Evolutionary conservation across 495 filamentous ascomycete species (phyloP).

Genomic region (Penicillium ochrochloron): DNA sequence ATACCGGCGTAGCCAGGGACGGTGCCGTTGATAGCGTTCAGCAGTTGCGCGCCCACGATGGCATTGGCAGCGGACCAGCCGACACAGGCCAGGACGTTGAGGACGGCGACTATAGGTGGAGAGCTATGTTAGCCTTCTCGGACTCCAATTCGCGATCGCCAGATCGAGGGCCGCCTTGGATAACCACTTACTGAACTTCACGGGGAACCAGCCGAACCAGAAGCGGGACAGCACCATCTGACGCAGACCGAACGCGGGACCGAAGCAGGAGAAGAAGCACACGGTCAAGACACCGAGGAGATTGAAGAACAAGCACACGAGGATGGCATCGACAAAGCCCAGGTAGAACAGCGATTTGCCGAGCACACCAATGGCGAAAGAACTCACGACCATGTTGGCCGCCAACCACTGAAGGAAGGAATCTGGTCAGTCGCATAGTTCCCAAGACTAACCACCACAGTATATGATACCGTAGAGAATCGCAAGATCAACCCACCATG

Average conservation of each 20-base stretch:
- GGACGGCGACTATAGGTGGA: conserved; percentile 60
- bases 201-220: conserved; percentile 76
- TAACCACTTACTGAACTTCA: conserved; percentile 66
- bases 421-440: conserved; percentile 33
- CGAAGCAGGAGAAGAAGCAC: conserved; percentile 81
- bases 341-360: conserved; percentile 68
- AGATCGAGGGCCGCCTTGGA: neutral
- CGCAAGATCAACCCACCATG: conserved; percentile 60
- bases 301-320: conserved; percentile 81
- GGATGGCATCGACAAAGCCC: conserved; percentile 76
- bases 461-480: neutral
- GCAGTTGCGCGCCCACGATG: conserved; percentile 82
- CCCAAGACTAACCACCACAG: neutral
- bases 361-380: conserved; percentile 80
- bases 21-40: conserved; percentile 72
- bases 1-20: conserved; percentile 79
- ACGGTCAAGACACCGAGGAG: conserved; percentile 73
- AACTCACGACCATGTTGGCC: conserved; percentile 82
- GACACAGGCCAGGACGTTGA: conserved; percentile 78
- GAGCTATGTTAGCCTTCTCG: conserved; percentile 5
- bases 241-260: conserved; percentile 75
- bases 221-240: conserved; percentile 88
- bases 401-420: conserved; percentile 68
- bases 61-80: conserved; percentile 78
- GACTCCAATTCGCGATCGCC: neutral